A percentile compares a stretch with the other conserved stretches of the same genome.
These are phyloP conservation scores for Solanum etuberosum DNA, from an alignment of 257 asterid genomes.

Conservation along the genomic window DNA sequence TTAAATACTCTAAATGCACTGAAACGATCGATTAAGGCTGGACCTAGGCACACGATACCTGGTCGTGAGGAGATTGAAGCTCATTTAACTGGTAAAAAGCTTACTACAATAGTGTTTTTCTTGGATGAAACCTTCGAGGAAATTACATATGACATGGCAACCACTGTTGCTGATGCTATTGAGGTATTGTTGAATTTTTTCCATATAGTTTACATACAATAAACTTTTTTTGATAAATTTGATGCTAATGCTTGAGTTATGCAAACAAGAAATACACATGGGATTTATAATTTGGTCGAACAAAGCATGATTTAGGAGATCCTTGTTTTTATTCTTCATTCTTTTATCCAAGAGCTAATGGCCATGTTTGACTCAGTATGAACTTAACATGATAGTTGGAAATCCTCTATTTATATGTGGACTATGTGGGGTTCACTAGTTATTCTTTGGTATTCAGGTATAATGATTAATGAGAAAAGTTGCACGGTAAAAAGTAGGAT, in stretches of 20 bases:
- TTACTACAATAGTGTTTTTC: slow-evolving; percentile 91
- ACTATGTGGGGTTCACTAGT: neutral
- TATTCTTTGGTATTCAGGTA: neutral
- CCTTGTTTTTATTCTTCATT: neutral
- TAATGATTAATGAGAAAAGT: neutral
- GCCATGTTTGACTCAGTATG: neutral
- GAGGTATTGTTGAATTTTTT: slow-evolving; percentile 57
- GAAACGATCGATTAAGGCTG: slow-evolving; percentile 90
- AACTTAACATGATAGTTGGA: neutral
- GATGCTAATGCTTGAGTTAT: neutral
- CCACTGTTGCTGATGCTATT: slow-evolving; percentile 90
- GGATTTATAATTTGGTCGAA: neutral
- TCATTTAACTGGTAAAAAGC: slow-evolving; percentile 82
- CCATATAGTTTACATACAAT: neutral
- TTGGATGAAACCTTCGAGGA: slow-evolving; percentile 98
- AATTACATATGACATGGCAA: slow-evolving; percentile 91
- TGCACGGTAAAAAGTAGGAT: neutral
- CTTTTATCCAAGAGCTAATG: neutral
- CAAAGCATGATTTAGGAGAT: neutral
- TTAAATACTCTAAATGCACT: slow-evolving; percentile 75
- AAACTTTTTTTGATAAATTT: neutral
- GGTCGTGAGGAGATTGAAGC: slow-evolving; percentile 97
- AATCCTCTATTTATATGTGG: neutral
- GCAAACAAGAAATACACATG: neutral
- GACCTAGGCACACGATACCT: slow-evolving; percentile 81